Percentiles rank a stretch among this genome's conserved stretches.
These are phyloP conservation scores for Uronychia binucleata DNA, from an alignment of 73 alveolate species.

Conservation along the genomic window DNA sequence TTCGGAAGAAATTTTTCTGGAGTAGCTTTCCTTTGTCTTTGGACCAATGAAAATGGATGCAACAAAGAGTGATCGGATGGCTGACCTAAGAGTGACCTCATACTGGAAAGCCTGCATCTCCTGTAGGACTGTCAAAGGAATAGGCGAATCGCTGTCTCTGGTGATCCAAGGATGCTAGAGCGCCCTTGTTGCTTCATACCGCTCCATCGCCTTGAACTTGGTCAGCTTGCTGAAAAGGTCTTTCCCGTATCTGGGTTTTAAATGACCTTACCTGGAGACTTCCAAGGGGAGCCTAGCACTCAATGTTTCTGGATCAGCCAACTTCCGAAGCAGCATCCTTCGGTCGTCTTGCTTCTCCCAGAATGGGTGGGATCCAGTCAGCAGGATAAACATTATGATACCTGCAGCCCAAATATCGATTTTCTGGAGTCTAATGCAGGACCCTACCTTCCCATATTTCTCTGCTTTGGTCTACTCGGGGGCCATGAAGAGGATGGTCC, in stretches of 20 bases:
- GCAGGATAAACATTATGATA: slow-evolving; percentile 79
- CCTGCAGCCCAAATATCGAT: slow-evolving; percentile 95
- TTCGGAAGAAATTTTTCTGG: too few relatives aligned
- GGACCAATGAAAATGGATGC: too few relatives aligned
- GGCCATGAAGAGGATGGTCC: slow-evolving; percentile 84
- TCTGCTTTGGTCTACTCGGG: slow-evolving; percentile 71
- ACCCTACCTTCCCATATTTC: slow-evolving; percentile 61
- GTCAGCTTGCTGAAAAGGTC: slow-evolving; percentile 80
- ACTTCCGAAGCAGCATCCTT: slow-evolving; percentile 40
- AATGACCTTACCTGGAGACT: slow-evolving; percentile 33
- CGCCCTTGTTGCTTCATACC: slow-evolving; percentile 85
- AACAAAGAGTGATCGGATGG: not conserved
- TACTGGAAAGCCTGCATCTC: not conserved
- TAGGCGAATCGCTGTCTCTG: slow-evolving; percentile 44
- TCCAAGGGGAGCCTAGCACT: not conserved
- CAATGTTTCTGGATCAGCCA: slow-evolving; percentile 28
- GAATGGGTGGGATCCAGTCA: slow-evolving; percentile 90
- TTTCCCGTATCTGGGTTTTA: slow-evolving; percentile 66
- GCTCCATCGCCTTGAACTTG: slow-evolving; percentile 81
- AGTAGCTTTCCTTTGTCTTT: too few relatives aligned
- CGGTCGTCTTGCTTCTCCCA: slow-evolving; percentile 56
- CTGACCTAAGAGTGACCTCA: not conserved
- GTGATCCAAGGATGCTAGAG: slow-evolving; percentile 89
- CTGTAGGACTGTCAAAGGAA: slow-evolving; percentile 33
- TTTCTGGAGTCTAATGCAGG: slow-evolving; percentile 22